These are phyloP conservation scores for Xylaria flabelliformis DNA, from an alignment of 495 filamentous ascomycete genomes.

Conservation along the genomic window DNA sequence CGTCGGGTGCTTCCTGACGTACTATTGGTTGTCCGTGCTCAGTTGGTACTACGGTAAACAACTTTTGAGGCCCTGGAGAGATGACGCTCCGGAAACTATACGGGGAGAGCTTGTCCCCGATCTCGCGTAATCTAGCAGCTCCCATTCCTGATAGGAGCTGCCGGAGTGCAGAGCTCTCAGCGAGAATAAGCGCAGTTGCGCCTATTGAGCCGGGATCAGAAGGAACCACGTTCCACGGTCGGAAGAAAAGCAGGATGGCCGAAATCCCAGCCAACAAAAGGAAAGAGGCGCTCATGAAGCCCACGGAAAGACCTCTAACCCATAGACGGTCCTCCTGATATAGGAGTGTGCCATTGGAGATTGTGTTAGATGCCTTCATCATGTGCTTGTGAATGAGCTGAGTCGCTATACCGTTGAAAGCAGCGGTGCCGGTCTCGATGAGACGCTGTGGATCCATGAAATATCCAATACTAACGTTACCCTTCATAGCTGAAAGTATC, in stretches of 20 bases:
- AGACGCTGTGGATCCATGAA: slow-evolving; percentile 29
- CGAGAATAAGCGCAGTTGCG: slow-evolving; percentile 27
- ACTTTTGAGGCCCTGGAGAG: neutral
- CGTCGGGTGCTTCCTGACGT: neutral
- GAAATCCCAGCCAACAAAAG: slow-evolving; percentile 22
- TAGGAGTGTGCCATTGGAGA: slow-evolving; percentile 13
- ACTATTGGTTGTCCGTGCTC: slow-evolving; percentile 4
- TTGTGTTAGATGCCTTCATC: slow-evolving; percentile 24
- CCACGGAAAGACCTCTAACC: slow-evolving; percentile 25
- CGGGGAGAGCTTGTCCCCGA: slow-evolving; percentile 10
- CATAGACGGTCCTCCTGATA: slow-evolving; percentile 24
- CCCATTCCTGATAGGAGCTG: slow-evolving; percentile 15
- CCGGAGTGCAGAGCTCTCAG: slow-evolving; percentile 19
- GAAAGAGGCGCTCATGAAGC: slow-evolving; percentile 27
- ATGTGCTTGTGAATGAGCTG: slow-evolving; percentile 20
- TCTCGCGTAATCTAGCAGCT: neutral
- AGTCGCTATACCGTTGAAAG: slow-evolving; percentile 28
- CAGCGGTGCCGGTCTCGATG: slow-evolving; percentile 12
- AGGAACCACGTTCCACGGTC: slow-evolving; percentile 23
- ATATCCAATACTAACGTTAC: slow-evolving; percentile 18
- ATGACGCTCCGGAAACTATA: slow-evolving; percentile 20
- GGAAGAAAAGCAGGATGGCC: slow-evolving; percentile 15
- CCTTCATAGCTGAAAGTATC: slow-evolving; percentile 25
- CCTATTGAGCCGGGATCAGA: slow-evolving; percentile 23
- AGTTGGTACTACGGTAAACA: slow-evolving; percentile 18